Base-by-base conservation (phyloP, 1,284 basidiomycete species). In the Boletus mariae region DNA sequence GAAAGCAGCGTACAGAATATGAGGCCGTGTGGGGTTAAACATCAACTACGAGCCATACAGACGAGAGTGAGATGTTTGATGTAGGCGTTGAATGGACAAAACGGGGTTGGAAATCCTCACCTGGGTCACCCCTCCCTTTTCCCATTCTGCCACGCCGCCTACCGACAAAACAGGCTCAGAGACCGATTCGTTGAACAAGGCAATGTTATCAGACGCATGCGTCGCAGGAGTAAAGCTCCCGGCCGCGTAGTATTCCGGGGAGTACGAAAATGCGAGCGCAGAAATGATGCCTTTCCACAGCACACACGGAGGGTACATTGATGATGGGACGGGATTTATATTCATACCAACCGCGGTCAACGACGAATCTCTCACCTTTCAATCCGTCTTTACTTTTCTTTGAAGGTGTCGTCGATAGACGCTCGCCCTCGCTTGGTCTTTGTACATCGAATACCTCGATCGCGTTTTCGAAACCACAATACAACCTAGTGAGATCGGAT, bases 381-480 rank as follows among this genome's bases (percentile, higher is more conserved):
- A 95, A 75, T 1, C 92, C 93, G 52, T 90, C 85, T 61, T 83
- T 84, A 58, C 87, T 91, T 62, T 87, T 89, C 65, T 87, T 87
- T 0, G 84, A 86, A 2, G 85, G 83, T 0, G 84, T 84, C 0
- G 90, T 94, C n/a, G 77, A 78, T 5, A 94, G 62, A 2, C 93
- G 80, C 1, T 79, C 81, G 1, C 90, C 90, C 64, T 83, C 79
- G 4, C 90, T 89, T 0, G 91, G 90, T 28, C 73, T 71, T 17
- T 78, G 74, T 10, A 96, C 71, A 62, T 95, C 90, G 62, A 96
- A 92, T 6, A 94, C 79, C 69, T 97, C 94, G 51, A 97, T 90
- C 0, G 92, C 88, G 57, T 88, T 84, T 69, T 94, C 89, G 55
- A 90, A 92, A 0, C 94, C 93, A 65, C 93, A 94, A 66, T 94